Base-by-base conservation (phyloP, 192 early-diverging fungal species). In the Funneliformis mosseae region DNA sequence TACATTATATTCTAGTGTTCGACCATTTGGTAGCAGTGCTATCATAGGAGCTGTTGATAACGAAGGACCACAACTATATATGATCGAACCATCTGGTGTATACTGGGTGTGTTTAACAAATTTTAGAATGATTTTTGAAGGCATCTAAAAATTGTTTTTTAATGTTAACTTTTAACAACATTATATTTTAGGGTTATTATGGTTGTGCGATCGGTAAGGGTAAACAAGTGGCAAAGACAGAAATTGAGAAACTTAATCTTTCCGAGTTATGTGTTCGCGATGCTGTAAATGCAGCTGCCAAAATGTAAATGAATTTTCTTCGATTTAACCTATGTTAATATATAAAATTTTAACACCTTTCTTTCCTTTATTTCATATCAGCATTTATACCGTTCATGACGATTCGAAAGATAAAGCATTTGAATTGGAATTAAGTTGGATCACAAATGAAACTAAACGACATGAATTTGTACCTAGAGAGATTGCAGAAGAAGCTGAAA, bases 391-490 rank as follows among this genome's bases (percentile, higher is more conserved):
- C 48, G 95, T 94, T 55, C 96, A 98, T 81, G 98, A 98, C 83
- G 96, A 98, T 42, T 91, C 94, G 70, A 99, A 99, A 86, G 98
- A 99, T 87, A 98, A 98, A 88, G 95, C 96, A 77, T 99, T 98
- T 92, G 97, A 99, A 87, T 91, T 99, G 28, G 98, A 99, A 85
- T 87, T 98, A 76, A 97, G 93, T 85, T 99, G 98, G 98, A 88
- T 99, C 72, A 95, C 94, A 78, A 91, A 87, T 33, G 94, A 96
- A 76, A 90, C 90, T 25, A 88, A 88, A 11, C 83, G 90, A 63
- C 97, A 98, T 81, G 84, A 91, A 76, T 87, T 95, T 81, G 98
- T 99, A 28, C 97, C 98, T 71, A 90, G 92, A 80, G 95, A 95
- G 21, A 84, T 99, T 81, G 88, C 89, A 61, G 91, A 91, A 27